Evolutionary conservation across 2,329 filamentous ascomycete species (phyloP).

Genomic region (Ascochyta fabae): DNA sequence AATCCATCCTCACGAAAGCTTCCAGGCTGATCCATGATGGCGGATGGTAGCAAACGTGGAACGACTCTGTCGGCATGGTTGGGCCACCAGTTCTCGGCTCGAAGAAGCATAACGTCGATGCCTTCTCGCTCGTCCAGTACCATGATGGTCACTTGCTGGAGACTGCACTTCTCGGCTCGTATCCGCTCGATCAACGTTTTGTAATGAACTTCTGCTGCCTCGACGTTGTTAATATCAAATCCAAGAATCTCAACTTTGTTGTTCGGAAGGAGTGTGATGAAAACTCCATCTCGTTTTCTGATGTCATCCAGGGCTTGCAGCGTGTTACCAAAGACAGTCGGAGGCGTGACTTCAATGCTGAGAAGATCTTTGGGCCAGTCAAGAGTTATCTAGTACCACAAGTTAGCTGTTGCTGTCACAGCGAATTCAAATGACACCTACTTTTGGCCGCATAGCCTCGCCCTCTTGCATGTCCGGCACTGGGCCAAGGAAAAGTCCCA

Average conservation of each 20-base stretch:
- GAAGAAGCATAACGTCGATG: constrained; percentile 24
- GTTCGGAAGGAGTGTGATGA: constrained; percentile 27
- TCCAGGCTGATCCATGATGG: constrained; percentile 30
- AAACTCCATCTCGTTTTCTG: constrained; percentile 36
- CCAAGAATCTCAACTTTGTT: constrained; percentile 31
- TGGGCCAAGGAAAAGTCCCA: constrained; percentile 29
- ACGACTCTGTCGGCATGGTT: constrained; percentile 22
- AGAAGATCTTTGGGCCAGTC: constrained; percentile 35
- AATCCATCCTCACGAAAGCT: constrained; percentile 28
- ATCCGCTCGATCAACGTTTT: constrained; percentile 31
- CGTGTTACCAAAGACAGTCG: constrained; percentile 36
- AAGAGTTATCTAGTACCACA: constrained; percentile 15
- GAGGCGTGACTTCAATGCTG: constrained; percentile 24
- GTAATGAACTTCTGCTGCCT: constrained; percentile 31
- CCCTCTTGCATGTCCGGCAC: constrained; percentile 18
- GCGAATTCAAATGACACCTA: not conserved
- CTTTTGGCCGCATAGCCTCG: constrained; percentile 12
- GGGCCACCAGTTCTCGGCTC: constrained; percentile 39
- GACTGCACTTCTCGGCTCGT: constrained; percentile 15
- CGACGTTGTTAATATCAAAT: constrained; percentile 17
- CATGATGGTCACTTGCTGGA: constrained; percentile 24
- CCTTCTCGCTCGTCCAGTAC: constrained; percentile 39
- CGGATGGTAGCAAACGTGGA: constrained; percentile 26
- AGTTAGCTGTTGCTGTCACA: constrained; percentile 29
- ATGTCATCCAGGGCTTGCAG: constrained; percentile 39